Conservation (phyloP, 176 grass and related monocot species). For the Coix lacrymajobi region DNA sequence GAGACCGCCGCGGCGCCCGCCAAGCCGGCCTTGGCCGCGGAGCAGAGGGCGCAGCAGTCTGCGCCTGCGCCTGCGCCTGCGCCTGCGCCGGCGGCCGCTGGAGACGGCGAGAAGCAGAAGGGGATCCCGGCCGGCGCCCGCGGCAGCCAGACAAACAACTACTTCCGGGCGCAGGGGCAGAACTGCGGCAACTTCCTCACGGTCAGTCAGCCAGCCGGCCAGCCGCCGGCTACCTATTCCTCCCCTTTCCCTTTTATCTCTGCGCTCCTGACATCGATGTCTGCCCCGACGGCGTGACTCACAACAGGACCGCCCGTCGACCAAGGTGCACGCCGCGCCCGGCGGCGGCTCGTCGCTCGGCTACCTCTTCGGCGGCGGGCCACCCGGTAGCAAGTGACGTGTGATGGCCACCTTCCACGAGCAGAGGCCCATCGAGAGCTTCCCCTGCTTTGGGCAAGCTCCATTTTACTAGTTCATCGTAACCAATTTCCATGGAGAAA, state of each 20-base stretch:
- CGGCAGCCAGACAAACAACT: constrained; percentile 51
- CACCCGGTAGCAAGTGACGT: background rate
- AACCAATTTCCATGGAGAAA: background rate
- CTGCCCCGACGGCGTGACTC: background rate
- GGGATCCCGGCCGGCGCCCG: constrained; percentile 45
- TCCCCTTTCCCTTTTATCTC: background rate
- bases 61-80: background rate
- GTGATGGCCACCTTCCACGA: background rate
- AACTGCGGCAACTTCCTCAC: constrained; percentile 72
- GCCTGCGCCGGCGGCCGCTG: background rate
- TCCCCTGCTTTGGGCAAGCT: background rate
- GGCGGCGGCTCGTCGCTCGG: constrained; percentile 54
- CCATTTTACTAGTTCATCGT: background rate
- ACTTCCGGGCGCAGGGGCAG: constrained; percentile 60
- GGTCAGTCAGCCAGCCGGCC: constrained; percentile 1
- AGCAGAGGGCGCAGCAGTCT: constrained; percentile 6
- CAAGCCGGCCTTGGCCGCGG: constrained; percentile 6
- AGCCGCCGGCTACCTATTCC: background rate
- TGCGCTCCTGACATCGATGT: background rate
- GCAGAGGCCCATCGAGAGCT: background rate
- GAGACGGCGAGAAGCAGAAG: constrained; percentile 7
- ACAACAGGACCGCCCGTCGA: constrained; percentile 59
- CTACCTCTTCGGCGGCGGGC: constrained; percentile 54
- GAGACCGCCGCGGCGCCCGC: constrained; percentile 1
- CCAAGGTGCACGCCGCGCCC: constrained; percentile 66